Percentiles rank a stretch among this genome's conserved stretches.
phyloP scores from a whole-genome alignment of 345 rosid species.

The Noccaea bulbosa region DNA sequence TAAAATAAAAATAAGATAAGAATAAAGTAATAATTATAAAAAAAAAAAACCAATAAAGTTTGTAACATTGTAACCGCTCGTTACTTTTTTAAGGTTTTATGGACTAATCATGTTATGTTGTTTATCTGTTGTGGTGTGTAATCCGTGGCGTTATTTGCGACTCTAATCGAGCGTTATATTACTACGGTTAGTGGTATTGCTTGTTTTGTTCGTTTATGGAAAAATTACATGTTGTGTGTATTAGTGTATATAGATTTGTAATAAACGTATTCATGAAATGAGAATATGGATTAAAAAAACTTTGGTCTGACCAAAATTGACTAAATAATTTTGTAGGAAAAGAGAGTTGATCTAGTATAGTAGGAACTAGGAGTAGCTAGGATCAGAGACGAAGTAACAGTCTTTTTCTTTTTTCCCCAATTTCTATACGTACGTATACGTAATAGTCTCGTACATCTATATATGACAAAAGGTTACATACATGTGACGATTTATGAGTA shows the following conservation, averaged over 20 bases:
- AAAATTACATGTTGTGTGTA: background rate
- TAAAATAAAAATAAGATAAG: too few species aligned
- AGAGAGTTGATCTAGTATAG: too few species aligned
- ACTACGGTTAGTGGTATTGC: conserved; percentile 1
- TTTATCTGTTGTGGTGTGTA: background rate
- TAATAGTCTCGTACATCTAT: background rate
- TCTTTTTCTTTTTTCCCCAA: background rate
- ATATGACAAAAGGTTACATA: conserved; percentile 10
- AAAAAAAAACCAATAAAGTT: conserved; percentile 10
- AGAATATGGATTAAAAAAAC: background rate
- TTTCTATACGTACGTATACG: conserved; percentile 4
- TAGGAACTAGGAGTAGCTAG: too few species aligned
- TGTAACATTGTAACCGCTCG: conserved; percentile 20
- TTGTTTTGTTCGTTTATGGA: background rate
- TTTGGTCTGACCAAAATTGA: too few species aligned
- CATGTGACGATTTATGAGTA: background rate
- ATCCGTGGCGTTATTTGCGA: conserved; percentile 1
- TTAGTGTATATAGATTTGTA: background rate
- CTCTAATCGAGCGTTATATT: conserved; percentile 21
- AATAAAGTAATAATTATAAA: background rate
- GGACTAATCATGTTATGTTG: background rate
- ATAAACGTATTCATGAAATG: background rate
- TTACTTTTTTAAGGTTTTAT: background rate
- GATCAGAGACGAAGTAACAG: too few species aligned
- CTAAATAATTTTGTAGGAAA: too few species aligned